Evolutionary conservation across 225 moss, liverwort and hornwort genomes (phyloP).

Genomic region (Takakia lepidozioides): DNA sequence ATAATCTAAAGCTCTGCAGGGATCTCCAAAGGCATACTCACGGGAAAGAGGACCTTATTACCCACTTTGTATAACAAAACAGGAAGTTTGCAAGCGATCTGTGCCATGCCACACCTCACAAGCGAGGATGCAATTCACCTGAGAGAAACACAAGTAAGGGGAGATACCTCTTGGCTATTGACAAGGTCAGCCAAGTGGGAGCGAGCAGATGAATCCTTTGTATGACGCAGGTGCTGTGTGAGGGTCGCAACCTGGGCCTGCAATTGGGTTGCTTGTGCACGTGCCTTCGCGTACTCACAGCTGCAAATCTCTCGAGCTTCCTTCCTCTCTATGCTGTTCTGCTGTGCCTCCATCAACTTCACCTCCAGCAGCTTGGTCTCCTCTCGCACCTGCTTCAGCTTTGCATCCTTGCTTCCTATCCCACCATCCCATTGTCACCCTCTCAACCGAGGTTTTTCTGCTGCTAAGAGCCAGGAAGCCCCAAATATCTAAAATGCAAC

Average conservation of each 20-base stretch:
- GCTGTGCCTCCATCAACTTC: conserved; percentile 3
- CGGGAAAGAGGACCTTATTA: too few species aligned
- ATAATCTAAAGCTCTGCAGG: too few species aligned
- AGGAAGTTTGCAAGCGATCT: too few species aligned
- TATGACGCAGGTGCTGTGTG: conserved; percentile 4
- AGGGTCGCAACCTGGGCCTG: conserved; percentile 2
- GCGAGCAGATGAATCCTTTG: conserved; percentile 1
- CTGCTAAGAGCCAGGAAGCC: too few species aligned
- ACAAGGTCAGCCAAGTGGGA: neutral
- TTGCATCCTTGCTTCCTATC: conserved; percentile 6
- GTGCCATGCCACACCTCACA: too few species aligned
- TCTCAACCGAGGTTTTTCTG: too few species aligned
- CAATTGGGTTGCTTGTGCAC: neutral
- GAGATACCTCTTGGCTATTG: conserved; percentile 9
- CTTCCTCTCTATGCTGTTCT: conserved; percentile 1
- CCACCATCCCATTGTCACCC: neutral
- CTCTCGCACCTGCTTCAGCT: conserved; percentile 5
- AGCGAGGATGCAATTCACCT: too few species aligned
- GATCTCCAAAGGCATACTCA: too few species aligned
- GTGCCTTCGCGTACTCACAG: conserved; percentile 3
- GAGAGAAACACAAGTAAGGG: too few species aligned
- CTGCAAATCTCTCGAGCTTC: neutral
- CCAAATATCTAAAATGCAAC: too few species aligned
- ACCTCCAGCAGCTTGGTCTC: conserved; percentile 1
- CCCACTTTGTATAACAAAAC: too few species aligned